Base-by-base conservation (phyloP, 1,284 basidiomycete species). In the Moniliella sp. region DNA sequence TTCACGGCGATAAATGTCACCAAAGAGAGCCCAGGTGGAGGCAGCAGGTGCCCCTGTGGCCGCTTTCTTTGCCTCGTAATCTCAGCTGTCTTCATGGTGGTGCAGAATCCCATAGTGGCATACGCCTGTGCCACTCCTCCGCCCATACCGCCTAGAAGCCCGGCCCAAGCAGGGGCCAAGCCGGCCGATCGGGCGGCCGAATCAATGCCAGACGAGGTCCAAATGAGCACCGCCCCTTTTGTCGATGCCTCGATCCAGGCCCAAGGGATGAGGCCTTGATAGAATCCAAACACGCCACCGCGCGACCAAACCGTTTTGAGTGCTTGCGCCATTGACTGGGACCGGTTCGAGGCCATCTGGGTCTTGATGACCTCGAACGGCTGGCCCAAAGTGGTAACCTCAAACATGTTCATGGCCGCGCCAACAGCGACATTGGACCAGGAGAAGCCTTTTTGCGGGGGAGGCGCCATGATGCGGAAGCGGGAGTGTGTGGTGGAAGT, bases 181-280 rank as follows among this genome's bases (percentile, higher is more conserved):
- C 81, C 81, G 48, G 77, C 64, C 21, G 72, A 66, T 19, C 68
- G 66, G 5, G 65, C 57, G 31, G 70, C 70, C 21, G 74, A 72
- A 62, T 97, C 84, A 32, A 97, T 78, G 63, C 94, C 91, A 2
- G 83, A 78, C 14, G 88, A 83, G 17, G 86, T 77, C 66, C 97
- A 97, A 41, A 99, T 69, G 25, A 99, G 70, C 23, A 99, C 91
- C 33, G 71, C 91, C 32, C 91, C 91, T 62, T 99, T 99, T 2
- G 91, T 97, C 1, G 86, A 93, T 1, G 88, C 91, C 63, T 99
- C 91, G 55, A 99, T 93, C 91, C 91, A 97, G 16, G 91, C n/a
- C n/a, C n/a, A n/a, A n/a, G n/a, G n/a, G n/a, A n/a, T n/a, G n/a
- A n/a, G n/a, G n/a, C n/a, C n/a, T n/a, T n/a, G n/a, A n/a, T n/a